Evolutionary conservation across 495 filamentous ascomycete species (phyloP).

Genomic region (Trichoderma gamsii): DNA sequence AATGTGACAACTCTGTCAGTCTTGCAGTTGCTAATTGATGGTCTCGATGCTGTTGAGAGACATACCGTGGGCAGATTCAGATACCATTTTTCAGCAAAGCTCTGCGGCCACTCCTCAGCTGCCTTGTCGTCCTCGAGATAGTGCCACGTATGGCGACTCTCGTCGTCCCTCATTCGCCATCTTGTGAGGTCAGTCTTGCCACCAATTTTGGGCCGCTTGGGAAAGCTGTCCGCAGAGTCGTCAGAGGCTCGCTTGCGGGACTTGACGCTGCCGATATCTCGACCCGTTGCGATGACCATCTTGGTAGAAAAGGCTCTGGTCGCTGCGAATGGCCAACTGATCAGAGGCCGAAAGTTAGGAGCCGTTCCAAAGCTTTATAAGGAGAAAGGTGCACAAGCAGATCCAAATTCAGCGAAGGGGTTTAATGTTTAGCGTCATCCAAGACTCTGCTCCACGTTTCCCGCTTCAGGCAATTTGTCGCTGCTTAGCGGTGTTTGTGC

Average conservation of each 20-base stretch:
- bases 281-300: constrained; percentile 7
- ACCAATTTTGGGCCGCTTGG: constrained; percentile 35
- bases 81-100: constrained; percentile 74
- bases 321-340: not conserved
- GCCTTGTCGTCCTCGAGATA: constrained; percentile 79
- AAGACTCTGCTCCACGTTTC: too few relatives aligned
- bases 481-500: too few relatives aligned
- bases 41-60: not conserved
- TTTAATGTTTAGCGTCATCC: too few relatives aligned
- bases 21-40: constrained; percentile 13
- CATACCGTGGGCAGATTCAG: constrained; percentile 57
- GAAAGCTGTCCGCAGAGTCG: constrained; percentile 20
- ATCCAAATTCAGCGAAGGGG: not conserved
- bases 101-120: constrained; percentile 74
- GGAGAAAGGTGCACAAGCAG: not conserved
- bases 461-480: too few relatives aligned
- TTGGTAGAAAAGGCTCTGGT: not conserved
- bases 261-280: constrained; percentile 20
- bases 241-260: constrained; percentile 31
- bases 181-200: constrained; percentile 65
- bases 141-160: constrained; percentile 85
- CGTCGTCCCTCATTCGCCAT: constrained; percentile 80
- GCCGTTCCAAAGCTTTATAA: not conserved
- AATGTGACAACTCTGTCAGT: constrained; percentile 10
- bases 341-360: not conserved